Base-by-base conservation (phyloP, 2,329 filamentous ascomycete genomes). In the Pleoardoris graminearum region DNA sequence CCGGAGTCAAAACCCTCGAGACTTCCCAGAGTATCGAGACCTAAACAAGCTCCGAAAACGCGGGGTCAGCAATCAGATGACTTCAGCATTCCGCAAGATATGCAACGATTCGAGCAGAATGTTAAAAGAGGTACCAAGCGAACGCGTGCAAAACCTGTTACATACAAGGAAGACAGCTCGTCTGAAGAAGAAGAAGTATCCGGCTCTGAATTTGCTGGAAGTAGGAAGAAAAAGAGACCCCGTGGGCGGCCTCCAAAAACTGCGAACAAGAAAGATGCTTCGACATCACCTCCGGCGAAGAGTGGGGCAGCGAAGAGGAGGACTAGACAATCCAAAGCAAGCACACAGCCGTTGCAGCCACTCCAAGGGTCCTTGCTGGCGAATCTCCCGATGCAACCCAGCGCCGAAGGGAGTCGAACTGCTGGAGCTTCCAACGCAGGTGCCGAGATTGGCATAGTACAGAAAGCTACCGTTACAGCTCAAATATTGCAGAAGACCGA, bases 21-120 rank as follows among this genome's bases (percentile, higher is more conserved):
- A 16, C 16, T 51, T 21, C 46, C 48, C 17, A 56, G 55, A 27
- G 46, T n/a, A 4, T 23, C 30, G 33, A 33, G 29, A 14, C 14
- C 46, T 41, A 23, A 23, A 4, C 30, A 45, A 32, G 10, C 8
- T 19, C 2, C 10, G 10, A 30, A 21, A 11, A 12, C 35, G 22
- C 50, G 6, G 16, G 36, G 12, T 25, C 19, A 12, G 6, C n/a
- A 44, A 16, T 25, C 45, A 37, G 47, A 53, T 35, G 25, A 55
- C 11, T 61, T 51, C 23, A 38, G 27, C 11, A 48, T 63, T 12
- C 60, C 60, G 5, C 23, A 47, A 48, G 58, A 57, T 19, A 59
- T 51, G 10, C 37, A 47, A 50, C 55, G 53, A 32, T 27, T 41
- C 14, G 14, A 29, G 22, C 10, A 27, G 30, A 19, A 22, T 10